These are phyloP conservation scores for Aspergillus sp. DNA, from an alignment of 2,329 filamentous ascomycete species.

Conservation along the genomic window DNA sequence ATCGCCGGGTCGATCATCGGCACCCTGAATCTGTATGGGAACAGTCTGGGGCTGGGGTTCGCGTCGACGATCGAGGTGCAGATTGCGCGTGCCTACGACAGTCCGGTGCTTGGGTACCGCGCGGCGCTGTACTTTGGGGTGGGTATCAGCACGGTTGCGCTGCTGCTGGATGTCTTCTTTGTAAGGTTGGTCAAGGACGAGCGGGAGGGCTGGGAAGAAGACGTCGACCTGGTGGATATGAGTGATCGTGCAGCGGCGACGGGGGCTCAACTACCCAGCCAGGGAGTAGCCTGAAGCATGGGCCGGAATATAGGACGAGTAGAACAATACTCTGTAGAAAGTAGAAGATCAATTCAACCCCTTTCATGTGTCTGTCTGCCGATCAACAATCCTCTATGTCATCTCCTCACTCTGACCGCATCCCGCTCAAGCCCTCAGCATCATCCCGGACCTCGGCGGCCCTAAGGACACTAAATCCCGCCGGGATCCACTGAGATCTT, in stretches of 20 bases:
- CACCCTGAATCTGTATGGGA: slow-evolving; percentile 43
- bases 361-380: no score
- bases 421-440: no score
- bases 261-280: neutral
- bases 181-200: slow-evolving; percentile 32
- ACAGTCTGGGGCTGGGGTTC: slow-evolving; percentile 44
- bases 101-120: slow-evolving; percentile 27
- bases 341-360: no score
- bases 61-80: slow-evolving; percentile 40
- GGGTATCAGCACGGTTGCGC: slow-evolving; percentile 25
- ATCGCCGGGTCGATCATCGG: slow-evolving; percentile 52
- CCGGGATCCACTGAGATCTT: no score
- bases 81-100: slow-evolving; percentile 15
- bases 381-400: no score
- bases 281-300: no score
- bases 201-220: slow-evolving; percentile 30
- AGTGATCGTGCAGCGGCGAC: slow-evolving; percentile 2
- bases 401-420: no score
- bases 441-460: no score
- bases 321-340: no score
- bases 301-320: no score
- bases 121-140: slow-evolving; percentile 31
- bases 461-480: no score
- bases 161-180: slow-evolving; percentile 28
- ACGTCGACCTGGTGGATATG: slow-evolving; percentile 4